These are phyloP conservation scores for Gymnopus androsaceus DNA, from an alignment of 1,284 basidiomycete genomes.

Conservation along the genomic window DNA sequence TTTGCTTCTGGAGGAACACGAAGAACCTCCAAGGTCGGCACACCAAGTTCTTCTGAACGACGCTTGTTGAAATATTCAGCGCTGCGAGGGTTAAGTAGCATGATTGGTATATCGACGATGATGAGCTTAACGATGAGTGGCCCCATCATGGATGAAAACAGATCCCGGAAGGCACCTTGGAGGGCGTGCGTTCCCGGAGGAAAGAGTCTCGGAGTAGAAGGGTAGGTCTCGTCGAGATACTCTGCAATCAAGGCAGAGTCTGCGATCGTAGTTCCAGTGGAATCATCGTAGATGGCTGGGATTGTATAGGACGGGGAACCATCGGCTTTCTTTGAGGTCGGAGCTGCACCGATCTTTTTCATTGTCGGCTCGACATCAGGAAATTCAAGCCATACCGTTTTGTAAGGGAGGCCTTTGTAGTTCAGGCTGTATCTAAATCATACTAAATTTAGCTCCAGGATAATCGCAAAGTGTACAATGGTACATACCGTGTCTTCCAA, in stretches of 20 bases:
- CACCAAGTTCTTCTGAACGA: constrained; percentile 28
- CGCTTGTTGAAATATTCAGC: constrained; percentile 33
- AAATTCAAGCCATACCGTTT: constrained; percentile 42
- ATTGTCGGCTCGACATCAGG: constrained; percentile 38
- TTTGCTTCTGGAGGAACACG: constrained; percentile 27
- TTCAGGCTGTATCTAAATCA: constrained; percentile 34
- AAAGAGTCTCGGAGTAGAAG: constrained; percentile 33
- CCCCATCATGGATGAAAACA: constrained; percentile 21
- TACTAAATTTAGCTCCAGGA: background rate
- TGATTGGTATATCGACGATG: constrained; percentile 18
- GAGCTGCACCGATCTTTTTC: constrained; percentile 33
- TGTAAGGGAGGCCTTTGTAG: constrained; percentile 42
- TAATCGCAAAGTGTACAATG: background rate
- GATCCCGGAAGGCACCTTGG: constrained; percentile 32
- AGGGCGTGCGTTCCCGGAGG: constrained; percentile 32
- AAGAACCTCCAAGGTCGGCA: constrained; percentile 34
- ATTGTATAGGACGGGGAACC: constrained; percentile 22
- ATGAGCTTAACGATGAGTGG: constrained; percentile 25
- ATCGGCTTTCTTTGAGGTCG: constrained; percentile 31
- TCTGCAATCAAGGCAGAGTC: constrained; percentile 47
- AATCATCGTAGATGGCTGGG: constrained; percentile 29
- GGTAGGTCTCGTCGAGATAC: constrained; percentile 49
- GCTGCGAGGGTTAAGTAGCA: constrained; percentile 34
- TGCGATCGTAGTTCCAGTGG: constrained; percentile 34
- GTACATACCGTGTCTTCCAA: constrained; percentile 26